Base-by-base conservation (phyloP, 257 asterid species). In the Plantago major region DNA sequence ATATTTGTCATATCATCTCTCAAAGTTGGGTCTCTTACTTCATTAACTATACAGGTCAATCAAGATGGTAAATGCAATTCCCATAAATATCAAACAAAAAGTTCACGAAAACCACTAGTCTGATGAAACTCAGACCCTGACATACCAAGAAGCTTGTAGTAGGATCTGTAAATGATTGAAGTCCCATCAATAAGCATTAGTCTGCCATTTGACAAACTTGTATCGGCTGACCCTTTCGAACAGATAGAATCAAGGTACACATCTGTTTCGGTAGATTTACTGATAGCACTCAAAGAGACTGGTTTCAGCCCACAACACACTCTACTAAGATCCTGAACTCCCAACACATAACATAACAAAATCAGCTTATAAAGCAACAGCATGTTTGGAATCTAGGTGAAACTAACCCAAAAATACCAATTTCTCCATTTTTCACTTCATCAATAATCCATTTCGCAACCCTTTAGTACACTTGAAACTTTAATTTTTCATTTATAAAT, bases 151-250 rank as follows among this genome's bases (percentile, higher is more conserved):
- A 92, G 95, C 76, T 82, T 81, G 86, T 82, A 92, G 63, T 92
- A 92, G 18, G 99, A 96, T 70, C 99, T 73, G 65, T 92, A 89
- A 50, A 92, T 89, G 72, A 92, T 67, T 4, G 99, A 78, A 22
- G 97, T 84, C 60, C 99, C 99, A 42, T 92, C 99, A 22, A 92
- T 74, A 68, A 92, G 97, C 99, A 92, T 89, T 55, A 92, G 87
- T 79, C 95, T 86, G 65, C 91, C 95, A 65, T 69, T 77, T 28
- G 89, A 72, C 28, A 86, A 68, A 65, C 65, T 75, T 19, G 51
- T 40, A 67, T 67, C 59, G 6, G 64, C 66, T 45, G 73, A 46
- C 65, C 66, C 79, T 65, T 78, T 80, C 65, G 71, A 66, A 60
- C 11, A 42, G 53, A 58, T 33, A 56, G 58, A 26, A 26, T 53